Percentiles rank a stretch among this genome's conserved stretches.
phyloP scores from a whole-genome alignment of 1,284 basidiomycete species.

The Naganishia sp. region DNA sequence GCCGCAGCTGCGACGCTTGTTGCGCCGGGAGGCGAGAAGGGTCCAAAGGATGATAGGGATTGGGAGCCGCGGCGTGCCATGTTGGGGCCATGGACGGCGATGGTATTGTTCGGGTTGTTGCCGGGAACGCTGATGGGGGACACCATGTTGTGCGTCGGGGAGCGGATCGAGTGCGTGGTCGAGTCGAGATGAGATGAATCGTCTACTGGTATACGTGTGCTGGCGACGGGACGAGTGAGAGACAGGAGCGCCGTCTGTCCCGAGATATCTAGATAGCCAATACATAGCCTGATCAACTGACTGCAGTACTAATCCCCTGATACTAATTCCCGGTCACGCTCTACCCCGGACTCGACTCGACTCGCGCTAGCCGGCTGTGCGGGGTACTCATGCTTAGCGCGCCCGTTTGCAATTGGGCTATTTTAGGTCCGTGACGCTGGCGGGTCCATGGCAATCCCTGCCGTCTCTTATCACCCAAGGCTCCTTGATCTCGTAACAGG shows the following conservation, averaged over 20 bases:
- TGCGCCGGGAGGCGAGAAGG: conserved; percentile 22
- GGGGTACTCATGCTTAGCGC: conserved; percentile 4
- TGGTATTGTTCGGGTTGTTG: conserved; percentile 3
- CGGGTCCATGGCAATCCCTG: too few relatives aligned
- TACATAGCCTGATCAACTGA: too few relatives aligned
- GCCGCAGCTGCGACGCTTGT: conserved; percentile 18
- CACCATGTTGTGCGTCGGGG: conserved; percentile 6
- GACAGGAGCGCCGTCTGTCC: too few relatives aligned
- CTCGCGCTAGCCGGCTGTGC: not conserved
- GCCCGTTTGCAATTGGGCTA: not conserved
- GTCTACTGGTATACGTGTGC: too few relatives aligned
- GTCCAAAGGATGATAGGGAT: conserved; percentile 15
- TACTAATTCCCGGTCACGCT: not conserved
- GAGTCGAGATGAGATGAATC: too few relatives aligned
- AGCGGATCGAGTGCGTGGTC: too few relatives aligned
- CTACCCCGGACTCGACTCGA: conserved; percentile 5
- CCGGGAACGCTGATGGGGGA: conserved; percentile 22
- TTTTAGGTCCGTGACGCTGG: not conserved
- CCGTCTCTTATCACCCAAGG: too few relatives aligned
- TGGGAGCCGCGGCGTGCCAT: conserved; percentile 13
- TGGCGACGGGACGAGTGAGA: too few relatives aligned
- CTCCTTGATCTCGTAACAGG: too few relatives aligned
- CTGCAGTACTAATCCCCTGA: too few relatives aligned
- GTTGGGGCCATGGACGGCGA: not conserved
- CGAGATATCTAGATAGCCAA: too few relatives aligned